Evolutionary conservation across 1,139 yeast species (phyloP), one percentile per base, ranked within the genome.

Genomic region (Kodamaea arcana): DNA sequence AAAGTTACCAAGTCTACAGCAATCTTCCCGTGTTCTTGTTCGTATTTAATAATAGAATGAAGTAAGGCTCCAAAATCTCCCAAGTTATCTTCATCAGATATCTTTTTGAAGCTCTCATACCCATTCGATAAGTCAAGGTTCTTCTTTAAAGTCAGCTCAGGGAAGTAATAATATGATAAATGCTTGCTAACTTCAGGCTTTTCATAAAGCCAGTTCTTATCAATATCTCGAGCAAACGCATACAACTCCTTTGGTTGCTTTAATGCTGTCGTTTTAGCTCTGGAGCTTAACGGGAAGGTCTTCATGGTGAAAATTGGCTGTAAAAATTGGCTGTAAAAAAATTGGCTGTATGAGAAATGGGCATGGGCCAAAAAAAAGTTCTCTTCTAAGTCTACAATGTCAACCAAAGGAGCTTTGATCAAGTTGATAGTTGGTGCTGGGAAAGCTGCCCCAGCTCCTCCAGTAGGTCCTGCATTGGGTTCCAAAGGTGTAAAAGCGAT

Each of bases 401-500:
- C 73, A 30, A 51, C 63, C 28, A 41, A 42, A 37, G 54, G 48
- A 14, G 74, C 83, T 34, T 60, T 90, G 50, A 88, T 92, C 39
- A 92, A 90, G 61, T 76, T 92, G 45, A 81, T 92, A 39, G 97
- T 92, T 4, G 96, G 94, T n/a, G 98, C 98, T 4, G 97, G 97
- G 6, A 88, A 88, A 58, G 99, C 99, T 0, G 94, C 97, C 1
- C 98, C 99, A 28, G 83, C 96, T 1, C 99, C 99, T 24, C 99
- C 99, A 5, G 97, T 92, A 15, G 98, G 99, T 46, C 99, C 99
- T 26, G 98, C 98, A 0, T 70, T 92, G 37, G 99, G 98, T 46
- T 92, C 98, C 41, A 90, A 92, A 59, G 99, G 98, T 68, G 95
- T 92, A 38, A 94, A 94, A 60, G 97, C 98, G 44, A 94, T 92